phyloP scores from a whole-genome alignment of 345 rosid genomes.

The Hypericum perforatum region DNA sequence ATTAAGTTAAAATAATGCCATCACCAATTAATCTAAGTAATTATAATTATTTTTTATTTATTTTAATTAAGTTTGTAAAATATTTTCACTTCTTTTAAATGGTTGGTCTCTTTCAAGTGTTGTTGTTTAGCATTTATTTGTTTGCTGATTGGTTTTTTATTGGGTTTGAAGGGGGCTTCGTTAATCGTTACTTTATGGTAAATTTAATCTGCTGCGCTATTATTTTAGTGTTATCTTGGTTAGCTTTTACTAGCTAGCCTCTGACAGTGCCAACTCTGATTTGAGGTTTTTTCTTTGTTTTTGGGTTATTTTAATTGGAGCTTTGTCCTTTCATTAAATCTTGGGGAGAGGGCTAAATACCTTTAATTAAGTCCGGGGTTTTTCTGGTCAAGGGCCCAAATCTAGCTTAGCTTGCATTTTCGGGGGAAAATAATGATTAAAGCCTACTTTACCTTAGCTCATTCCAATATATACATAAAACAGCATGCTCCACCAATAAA shows the following conservation, averaged over 20 bases:
- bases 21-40: background rate
- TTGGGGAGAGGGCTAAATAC: conserved; percentile 38
- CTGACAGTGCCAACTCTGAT: conserved; percentile 71
- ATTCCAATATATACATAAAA: too few species aligned
- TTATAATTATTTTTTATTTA: background rate
- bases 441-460: too few species aligned
- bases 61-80: background rate
- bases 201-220: background rate
- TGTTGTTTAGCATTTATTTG: conserved; percentile 1
- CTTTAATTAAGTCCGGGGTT: conserved; percentile 22
- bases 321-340: conserved; percentile 14
- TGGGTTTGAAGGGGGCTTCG: background rate
- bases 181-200: background rate
- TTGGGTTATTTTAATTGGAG: conserved; percentile 11
- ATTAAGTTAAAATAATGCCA: too few species aligned
- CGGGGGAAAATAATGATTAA: too few species aligned
- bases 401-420: conserved; percentile 18
- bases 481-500: too few species aligned
- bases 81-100: conserved; percentile 10
- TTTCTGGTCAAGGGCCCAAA: conserved; percentile 42
- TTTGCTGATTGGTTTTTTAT: too few species aligned
- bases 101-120: conserved; percentile 9
- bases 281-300: conserved; percentile 15
- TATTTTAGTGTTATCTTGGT: background rate
- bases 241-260: conserved; percentile 30